Conservation (phyloP, 2,329 filamentous ascomycete genomes). For the Rhinocladiella mackenziei region DNA sequence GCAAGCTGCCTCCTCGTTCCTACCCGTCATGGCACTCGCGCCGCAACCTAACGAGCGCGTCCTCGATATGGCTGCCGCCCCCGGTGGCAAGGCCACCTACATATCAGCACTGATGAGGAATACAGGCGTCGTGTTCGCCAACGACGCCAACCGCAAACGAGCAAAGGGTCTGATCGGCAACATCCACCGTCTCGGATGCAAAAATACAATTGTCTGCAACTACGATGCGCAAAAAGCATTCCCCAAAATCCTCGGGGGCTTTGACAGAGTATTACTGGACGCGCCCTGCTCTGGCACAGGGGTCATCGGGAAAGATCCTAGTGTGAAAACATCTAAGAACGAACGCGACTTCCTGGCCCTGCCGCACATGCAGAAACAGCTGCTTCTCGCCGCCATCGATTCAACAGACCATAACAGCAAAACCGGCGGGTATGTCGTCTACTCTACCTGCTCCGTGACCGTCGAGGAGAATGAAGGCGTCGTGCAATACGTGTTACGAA, state of each 20-base stretch:
- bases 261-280: conserved; percentile 90
- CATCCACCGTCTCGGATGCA: conserved; percentile 87
- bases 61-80: conserved; percentile 91
- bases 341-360: conserved; percentile 91
- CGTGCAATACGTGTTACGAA: conserved; percentile 86
- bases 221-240: conserved; percentile 86
- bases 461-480: conserved; percentile 93
- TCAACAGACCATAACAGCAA: conserved; percentile 87
- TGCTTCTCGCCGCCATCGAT: conserved; percentile 89
- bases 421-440: conserved; percentile 91
- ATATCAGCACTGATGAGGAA: conserved; percentile 98
- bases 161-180: conserved; percentile 97
- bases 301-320: conserved; percentile 94
- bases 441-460: conserved; percentile 93
- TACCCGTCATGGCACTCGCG: conserved; percentile 94
- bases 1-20: conserved; percentile 92
- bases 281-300: conserved; percentile 95
- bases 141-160: conserved; percentile 90
- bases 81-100: conserved; percentile 93
- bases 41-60: conserved; percentile 90
- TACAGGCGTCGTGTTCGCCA: conserved; percentile 90
- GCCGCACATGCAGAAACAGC: conserved; percentile 90
- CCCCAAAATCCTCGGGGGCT: conserved; percentile 89
- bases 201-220: conserved; percentile 92
- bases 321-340: conserved; percentile 97